These are phyloP conservation scores for Scytalidium lignicola DNA, from an alignment of 2,329 filamentous ascomycete species.

Conservation along the genomic window DNA sequence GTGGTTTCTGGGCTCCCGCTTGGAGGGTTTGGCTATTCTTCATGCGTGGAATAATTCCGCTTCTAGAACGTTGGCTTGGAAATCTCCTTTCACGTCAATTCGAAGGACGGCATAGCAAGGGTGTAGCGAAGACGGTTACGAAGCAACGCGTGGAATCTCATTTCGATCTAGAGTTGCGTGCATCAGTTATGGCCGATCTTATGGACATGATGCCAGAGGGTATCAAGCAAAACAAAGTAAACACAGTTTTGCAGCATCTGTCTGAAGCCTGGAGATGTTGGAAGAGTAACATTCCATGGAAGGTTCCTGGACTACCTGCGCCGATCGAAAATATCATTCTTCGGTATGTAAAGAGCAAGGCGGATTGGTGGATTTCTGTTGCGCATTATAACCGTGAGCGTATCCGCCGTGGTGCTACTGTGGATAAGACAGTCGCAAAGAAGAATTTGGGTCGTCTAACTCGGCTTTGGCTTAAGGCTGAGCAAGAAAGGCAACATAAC, in stretches of 20 bases:
- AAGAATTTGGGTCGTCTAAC: constrained; percentile 96
- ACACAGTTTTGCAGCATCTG: constrained; percentile 92
- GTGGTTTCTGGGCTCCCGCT: constrained; percentile 97
- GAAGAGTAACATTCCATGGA: constrained; percentile 99
- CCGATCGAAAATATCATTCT: constrained; percentile 99
- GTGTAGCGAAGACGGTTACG: constrained; percentile 96
- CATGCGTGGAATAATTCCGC: constrained; percentile 95
- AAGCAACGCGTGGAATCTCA: constrained; percentile 99
- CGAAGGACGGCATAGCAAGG: constrained; percentile 96
- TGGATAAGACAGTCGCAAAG: constrained; percentile 98
- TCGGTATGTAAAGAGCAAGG: constrained; percentile 97
- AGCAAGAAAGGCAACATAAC: constrained; percentile 98
- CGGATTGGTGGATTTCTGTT: constrained; percentile 99
- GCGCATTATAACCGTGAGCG: constrained; percentile 98
- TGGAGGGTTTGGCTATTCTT: constrained; percentile 99
- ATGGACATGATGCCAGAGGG: constrained; percentile 99
- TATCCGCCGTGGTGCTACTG: constrained; percentile 91
- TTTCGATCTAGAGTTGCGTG: constrained; percentile 93
- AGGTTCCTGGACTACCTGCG: constrained; percentile 91
- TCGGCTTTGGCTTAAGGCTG: constrained; percentile 92
- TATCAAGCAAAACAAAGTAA: constrained; percentile 99
- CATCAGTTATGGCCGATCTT: constrained; percentile 96
- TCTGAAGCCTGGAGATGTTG: constrained; percentile 99
- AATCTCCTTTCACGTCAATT: constrained; percentile 97
- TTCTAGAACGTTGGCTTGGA: constrained; percentile 94